These are phyloP conservation scores for Diaporthe sp. DNA, from an alignment of 2,329 filamentous ascomycete genomes.

Conservation along the genomic window DNA sequence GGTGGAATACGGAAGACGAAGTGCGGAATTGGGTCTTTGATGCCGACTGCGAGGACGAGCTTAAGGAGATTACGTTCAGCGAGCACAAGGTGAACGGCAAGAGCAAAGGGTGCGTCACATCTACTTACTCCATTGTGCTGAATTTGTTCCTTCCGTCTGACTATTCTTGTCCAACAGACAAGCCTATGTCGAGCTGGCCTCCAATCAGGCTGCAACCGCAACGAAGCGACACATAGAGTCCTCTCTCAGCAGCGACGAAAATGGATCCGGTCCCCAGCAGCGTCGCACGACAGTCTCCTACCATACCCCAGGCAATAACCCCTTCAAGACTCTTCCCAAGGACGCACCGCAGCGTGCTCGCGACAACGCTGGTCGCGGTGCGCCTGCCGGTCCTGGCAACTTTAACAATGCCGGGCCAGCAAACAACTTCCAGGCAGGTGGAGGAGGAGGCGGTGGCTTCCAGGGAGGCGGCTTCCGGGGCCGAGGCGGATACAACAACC, in stretches of 20 bases:
- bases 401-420: slow-evolving; percentile 63
- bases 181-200: slow-evolving; percentile 88
- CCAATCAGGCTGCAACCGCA: slow-evolving; percentile 87
- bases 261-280: slow-evolving; percentile 72
- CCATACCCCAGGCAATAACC: slow-evolving; percentile 83
- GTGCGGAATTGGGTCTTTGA: slow-evolving; percentile 88
- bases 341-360: slow-evolving; percentile 83
- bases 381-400: slow-evolving; percentile 56
- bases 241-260: slow-evolving; percentile 63
- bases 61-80: slow-evolving; percentile 95
- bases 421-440: slow-evolving; percentile 54
- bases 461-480: slow-evolving; percentile 64
- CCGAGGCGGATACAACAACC: slow-evolving; percentile 64
- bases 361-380: slow-evolving; percentile 68
- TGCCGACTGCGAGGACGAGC: slow-evolving; percentile 84
- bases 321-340: slow-evolving; percentile 92
- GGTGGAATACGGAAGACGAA: slow-evolving; percentile 98
- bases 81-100: slow-evolving; percentile 99
- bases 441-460: slow-evolving; percentile 62
- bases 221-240: slow-evolving; percentile 86
- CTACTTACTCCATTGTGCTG: slow-evolving; percentile 25
- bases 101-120: slow-evolving; percentile 85
- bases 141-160: not conserved
- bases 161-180: slow-evolving; percentile 60
- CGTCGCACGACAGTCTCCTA: slow-evolving; percentile 71